A percentile compares a stretch with the other conserved stretches of the same genome.
phyloP scores from a whole-genome alignment of 2,329 filamentous ascomycete genomes.

The Aspergillus sp. region DNA sequence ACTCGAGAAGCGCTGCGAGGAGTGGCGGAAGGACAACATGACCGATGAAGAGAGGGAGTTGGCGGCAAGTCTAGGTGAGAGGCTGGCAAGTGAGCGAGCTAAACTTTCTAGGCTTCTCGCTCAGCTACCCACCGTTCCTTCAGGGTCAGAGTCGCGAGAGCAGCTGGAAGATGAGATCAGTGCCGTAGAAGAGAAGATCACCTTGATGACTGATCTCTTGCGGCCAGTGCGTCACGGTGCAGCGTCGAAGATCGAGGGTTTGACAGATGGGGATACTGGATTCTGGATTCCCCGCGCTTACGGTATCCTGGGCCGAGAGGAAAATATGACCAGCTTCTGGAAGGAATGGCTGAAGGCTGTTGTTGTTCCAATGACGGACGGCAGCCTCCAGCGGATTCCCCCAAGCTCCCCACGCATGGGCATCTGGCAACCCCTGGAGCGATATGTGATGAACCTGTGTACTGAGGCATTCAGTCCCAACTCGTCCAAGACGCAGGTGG shows the following conservation, averaged over 20 bases:
- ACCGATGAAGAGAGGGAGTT: conserved; percentile 95
- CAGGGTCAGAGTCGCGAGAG: conserved; percentile 79
- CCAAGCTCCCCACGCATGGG: conserved; percentile 87
- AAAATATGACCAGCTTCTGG: conserved; percentile 85
- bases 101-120: conserved; percentile 86
- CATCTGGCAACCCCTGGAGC: conserved; percentile 92
- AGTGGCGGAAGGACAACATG: conserved; percentile 91
- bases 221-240: conserved; percentile 90
- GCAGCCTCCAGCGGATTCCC: conserved; percentile 77
- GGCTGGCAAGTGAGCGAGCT: conserved; percentile 82
- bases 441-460: conserved; percentile 95
- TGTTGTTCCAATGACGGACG: conserved; percentile 93
- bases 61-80: conserved; percentile 85
- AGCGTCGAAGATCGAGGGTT: conserved; percentile 92
- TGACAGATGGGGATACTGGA: conserved; percentile 92
- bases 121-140: conserved; percentile 75
- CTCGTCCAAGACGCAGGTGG: conserved; percentile 92
- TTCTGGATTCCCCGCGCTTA: conserved; percentile 95
- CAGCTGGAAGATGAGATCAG: conserved; percentile 91
- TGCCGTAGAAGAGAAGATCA: conserved; percentile 93
- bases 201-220: conserved; percentile 92
- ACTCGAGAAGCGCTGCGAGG: conserved; percentile 71
- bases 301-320: conserved; percentile 84
- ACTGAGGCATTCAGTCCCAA: conserved; percentile 91
- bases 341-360: conserved; percentile 97